Base-by-base conservation (phyloP, 2,329 filamentous ascomycete species). In the Fusarium foetens region DNA sequence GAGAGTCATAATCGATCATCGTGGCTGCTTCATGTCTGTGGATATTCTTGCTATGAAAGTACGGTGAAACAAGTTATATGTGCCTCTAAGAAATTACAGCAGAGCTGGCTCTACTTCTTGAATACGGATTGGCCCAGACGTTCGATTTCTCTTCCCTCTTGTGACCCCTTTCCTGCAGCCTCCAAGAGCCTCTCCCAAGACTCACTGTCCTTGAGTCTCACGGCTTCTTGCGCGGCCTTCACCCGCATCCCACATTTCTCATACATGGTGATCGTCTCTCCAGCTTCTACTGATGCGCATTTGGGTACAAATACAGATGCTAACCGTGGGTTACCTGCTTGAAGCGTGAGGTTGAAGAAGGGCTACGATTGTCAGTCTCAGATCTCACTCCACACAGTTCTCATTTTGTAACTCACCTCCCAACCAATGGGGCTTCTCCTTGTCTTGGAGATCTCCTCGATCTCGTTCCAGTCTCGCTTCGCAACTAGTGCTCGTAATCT, bases 401-500 rank as follows among this genome's bases (percentile, higher is more conserved):
- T 35, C 23, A 17, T 38, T 25, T 36, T 43, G 11, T 33, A 68
- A 84, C 90, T 86, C 82, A 94, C 93, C 89, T 97, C 94, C 96
- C 96, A 99, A 16, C 95, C 95, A 79, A 99, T 98, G 1, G 95
- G 94, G 65, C 93, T 96, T 81, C 95, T 97, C 78, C 93, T 89
- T 78, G 87, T 88, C 79, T 91, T 93, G 39, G 90, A 89, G 75
- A 94, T 89, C 75, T 98, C 95, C 80, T 98, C 95, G 64, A 99
- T 88, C 80, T 98, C 95, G 57, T 89, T 91, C 94, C 95, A 99
- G 79, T 97, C 93, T 61, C 96, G 89, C 80, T 94, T 94, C 21
- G 93, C 93, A 6, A 99, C 94, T 55, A 98, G 87, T 1, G 95
- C 96, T 75, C 95, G 90, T 33, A 99, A 86, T 70, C 94, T 92